Percentiles rank a stretch among this genome's conserved stretches.
phyloP scores from a whole-genome alignment of 2,329 filamentous ascomycete species.

The Colletotrichum sp. region DNA sequence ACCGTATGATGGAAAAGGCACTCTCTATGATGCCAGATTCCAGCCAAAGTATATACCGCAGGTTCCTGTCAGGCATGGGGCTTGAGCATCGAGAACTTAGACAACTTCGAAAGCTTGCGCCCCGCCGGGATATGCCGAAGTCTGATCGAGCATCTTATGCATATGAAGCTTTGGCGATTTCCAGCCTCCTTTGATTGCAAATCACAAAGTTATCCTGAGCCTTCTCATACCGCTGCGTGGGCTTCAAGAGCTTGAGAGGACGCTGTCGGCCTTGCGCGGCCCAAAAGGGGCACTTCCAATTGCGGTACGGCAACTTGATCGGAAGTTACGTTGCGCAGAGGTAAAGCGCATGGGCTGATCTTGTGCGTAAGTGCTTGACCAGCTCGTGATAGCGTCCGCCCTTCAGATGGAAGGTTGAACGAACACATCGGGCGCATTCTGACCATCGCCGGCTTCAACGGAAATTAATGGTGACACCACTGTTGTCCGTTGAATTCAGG shows the following conservation, averaged over 20 bases:
- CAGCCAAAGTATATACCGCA: slow-evolving; percentile 44
- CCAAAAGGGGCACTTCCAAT: not conserved
- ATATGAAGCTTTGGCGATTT: not conserved
- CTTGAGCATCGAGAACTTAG: not conserved
- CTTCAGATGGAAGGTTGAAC: not conserved
- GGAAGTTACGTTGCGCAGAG: not conserved
- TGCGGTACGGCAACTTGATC: not conserved
- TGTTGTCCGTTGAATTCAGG: not conserved
- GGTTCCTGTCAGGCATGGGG: slow-evolving; percentile 22
- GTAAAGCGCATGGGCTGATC: not conserved
- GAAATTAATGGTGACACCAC: not conserved
- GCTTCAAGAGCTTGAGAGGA: not conserved
- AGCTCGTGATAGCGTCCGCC: not conserved
- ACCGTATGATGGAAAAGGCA: slow-evolving; percentile 52
- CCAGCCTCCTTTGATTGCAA: not conserved
- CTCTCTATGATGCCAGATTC: slow-evolving; percentile 45
- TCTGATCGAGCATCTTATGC: not conserved
- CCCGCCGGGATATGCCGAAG: not conserved
- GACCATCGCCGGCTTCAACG: not conserved
- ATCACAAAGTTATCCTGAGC: not conserved
- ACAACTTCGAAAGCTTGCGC: not conserved
- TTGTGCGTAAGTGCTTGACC: not conserved
- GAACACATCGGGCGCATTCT: not conserved
- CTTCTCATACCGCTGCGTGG: not conserved
- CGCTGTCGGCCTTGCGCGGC: not conserved